These are phyloP conservation scores for Pittosporum tobira DNA, from an alignment of 129 eudicot genomes.

Conservation along the genomic window DNA sequence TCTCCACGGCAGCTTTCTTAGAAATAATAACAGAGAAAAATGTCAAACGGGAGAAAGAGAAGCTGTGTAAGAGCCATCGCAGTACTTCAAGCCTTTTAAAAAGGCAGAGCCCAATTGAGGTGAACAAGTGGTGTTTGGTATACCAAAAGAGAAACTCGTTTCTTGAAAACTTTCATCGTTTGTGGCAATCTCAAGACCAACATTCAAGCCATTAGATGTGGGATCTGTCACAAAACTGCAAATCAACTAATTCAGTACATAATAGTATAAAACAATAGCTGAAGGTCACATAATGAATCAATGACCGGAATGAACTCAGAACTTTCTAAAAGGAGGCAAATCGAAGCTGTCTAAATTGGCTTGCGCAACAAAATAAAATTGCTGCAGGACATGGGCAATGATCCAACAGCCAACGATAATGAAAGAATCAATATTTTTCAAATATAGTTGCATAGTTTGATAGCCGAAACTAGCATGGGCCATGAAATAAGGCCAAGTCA, in stretches of 20 bases:
- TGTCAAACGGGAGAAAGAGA: slow-evolving; percentile 47
- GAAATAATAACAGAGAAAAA: background rate
- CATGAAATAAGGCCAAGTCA: background rate
- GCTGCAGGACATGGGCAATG: background rate
- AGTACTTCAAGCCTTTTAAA: slow-evolving; percentile 62
- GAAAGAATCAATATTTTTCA: background rate
- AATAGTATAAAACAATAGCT: background rate
- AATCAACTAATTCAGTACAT: background rate
- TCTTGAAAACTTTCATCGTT: slow-evolving; percentile 22
- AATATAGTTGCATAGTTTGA: background rate
- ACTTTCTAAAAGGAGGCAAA: background rate
- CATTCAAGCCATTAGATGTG: slow-evolving; percentile 64
- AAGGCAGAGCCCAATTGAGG: slow-evolving; percentile 38
- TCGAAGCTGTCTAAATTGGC: background rate
- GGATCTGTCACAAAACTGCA: slow-evolving; percentile 74
- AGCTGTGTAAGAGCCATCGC: slow-evolving; percentile 44
- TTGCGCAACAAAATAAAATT: background rate
- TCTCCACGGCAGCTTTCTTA: too few species aligned
- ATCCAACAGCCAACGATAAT: background rate
- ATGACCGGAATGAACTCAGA: background rate
- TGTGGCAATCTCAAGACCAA: slow-evolving; percentile 32
- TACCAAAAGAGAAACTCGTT: slow-evolving; percentile 33
- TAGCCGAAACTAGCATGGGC: background rate
- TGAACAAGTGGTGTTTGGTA: slow-evolving; percentile 29
- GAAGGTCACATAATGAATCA: background rate